phyloP scores from a whole-genome alignment of 2,329 filamentous ascomycete genomes.

The Thermochaetoides dissita region DNA sequence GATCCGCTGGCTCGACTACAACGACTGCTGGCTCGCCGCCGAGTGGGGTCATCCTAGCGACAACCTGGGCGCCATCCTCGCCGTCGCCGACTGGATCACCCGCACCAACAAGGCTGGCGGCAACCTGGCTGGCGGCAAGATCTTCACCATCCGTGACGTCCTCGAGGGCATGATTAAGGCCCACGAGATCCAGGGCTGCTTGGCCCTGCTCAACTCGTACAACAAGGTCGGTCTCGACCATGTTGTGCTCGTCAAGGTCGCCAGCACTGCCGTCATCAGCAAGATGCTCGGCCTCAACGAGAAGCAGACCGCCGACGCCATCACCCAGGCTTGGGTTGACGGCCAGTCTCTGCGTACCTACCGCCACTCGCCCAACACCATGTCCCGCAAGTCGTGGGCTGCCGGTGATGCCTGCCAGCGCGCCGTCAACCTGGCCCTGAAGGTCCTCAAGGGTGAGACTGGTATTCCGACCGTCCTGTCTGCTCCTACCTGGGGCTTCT shows the following conservation, averaged over 20 bases:
- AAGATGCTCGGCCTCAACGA: slow-evolving; percentile 87
- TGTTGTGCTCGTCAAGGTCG: slow-evolving; percentile 95
- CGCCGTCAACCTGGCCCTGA: slow-evolving; percentile 79
- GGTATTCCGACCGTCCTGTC: slow-evolving; percentile 87
- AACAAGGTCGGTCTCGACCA: slow-evolving; percentile 98
- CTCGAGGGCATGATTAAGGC: slow-evolving; percentile 98
- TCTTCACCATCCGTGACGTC: slow-evolving; percentile 78
- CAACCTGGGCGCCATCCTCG: slow-evolving; percentile 92
- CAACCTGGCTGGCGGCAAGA: slow-evolving; percentile 76
- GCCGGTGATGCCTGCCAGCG: slow-evolving; percentile 95
- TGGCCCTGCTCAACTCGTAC: slow-evolving; percentile 94
- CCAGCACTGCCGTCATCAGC: slow-evolving; percentile 82
- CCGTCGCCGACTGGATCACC: slow-evolving; percentile 94
- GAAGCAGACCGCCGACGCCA: slow-evolving; percentile 83
- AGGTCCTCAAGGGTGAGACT: slow-evolving; percentile 81
- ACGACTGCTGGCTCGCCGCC: slow-evolving; percentile 97
- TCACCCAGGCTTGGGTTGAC: slow-evolving; percentile 95
- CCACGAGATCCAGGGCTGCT: slow-evolving; percentile 94
- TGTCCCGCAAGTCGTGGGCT: slow-evolving; percentile 99
- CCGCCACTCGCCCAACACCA: slow-evolving; percentile 95
- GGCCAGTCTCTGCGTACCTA: slow-evolving; percentile 93
- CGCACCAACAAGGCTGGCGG: slow-evolving; percentile 65
- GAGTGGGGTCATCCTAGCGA: slow-evolving; percentile 99
- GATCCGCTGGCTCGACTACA: slow-evolving; percentile 99
- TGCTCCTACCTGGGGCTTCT: slow-evolving; percentile 92